Evolutionary conservation across 768 basidiomycete genomes (phyloP).

Genomic region (Holtermannia corniformis): DNA sequence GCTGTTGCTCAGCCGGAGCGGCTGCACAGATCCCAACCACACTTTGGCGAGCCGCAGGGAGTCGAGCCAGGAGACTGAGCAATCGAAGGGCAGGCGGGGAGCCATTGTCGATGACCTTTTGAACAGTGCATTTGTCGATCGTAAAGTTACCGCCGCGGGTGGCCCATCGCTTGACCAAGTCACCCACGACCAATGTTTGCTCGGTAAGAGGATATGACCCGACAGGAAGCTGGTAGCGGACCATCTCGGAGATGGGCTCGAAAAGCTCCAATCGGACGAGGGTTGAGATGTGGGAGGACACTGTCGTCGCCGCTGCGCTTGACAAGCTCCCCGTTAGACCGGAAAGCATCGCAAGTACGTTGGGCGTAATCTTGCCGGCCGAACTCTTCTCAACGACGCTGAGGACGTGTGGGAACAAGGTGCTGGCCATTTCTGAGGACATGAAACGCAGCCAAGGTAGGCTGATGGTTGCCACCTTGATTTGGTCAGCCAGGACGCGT

Average conservation of each 20-base stretch:
- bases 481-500: not conserved
- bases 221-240: not conserved
- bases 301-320: not conserved
- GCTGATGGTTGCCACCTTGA: conserved; percentile 15
- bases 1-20: not conserved
- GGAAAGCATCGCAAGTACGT: not conserved
- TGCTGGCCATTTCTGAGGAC: not conserved
- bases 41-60: not conserved
- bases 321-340: not conserved
- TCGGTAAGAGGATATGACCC: not conserved
- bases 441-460: conserved; percentile 26
- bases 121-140: not conserved
- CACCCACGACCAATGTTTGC: not conserved
- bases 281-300: not conserved
- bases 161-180: not conserved
- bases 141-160: not conserved
- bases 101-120: not conserved
- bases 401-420: conserved; percentile 1
- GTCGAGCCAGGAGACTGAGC: not conserved
- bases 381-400: conserved; percentile 5
- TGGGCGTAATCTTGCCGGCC: not conserved
- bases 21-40: not conserved
- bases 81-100: not conserved
- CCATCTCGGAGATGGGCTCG: not conserved
- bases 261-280: not conserved